Evolutionary conservation across 352 stramenopile species (phyloP).

Genomic region (Pythium phragmitis): DNA sequence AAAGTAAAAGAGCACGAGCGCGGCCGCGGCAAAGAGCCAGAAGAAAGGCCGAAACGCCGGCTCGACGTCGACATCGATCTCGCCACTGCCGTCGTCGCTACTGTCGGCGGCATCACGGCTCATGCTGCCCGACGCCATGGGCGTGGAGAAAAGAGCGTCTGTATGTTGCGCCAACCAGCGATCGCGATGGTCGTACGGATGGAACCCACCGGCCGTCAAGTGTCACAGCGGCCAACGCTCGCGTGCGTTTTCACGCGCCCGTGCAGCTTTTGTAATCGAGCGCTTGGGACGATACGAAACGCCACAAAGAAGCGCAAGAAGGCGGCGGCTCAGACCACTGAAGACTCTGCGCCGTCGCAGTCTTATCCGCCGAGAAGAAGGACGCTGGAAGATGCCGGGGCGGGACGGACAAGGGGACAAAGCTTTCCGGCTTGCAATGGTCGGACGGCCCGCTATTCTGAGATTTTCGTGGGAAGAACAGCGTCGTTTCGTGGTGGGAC

Average conservation of each 20-base stretch:
- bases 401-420: background rate
- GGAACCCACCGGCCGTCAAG: too few species aligned
- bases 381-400: conserved; percentile 18
- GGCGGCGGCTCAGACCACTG: background rate
- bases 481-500: conserved; percentile 18
- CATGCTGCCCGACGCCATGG: conserved; percentile 6
- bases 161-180: too few species aligned
- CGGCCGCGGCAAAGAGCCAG: conserved; percentile 61
- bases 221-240: too few species aligned
- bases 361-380: conserved; percentile 17
- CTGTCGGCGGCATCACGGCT: background rate
- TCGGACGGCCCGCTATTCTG: conserved; percentile 11
- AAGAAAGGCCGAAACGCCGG: conserved; percentile 59
- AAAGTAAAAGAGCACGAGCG: conserved; percentile 72
- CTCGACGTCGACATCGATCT: conserved; percentile 46
- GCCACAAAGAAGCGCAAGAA: background rate
- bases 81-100: conserved; percentile 8
- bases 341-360: background rate
- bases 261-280: too few species aligned
- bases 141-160: background rate
- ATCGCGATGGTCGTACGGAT: too few species aligned
- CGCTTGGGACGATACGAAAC: too few species aligned
- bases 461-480: background rate
- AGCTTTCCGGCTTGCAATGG: background rate
- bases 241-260: too few species aligned